Percentiles rank a stretch among this genome's conserved stretches.
Evolutionary conservation across 768 basidiomycete species (phyloP).

Genomic region (Phylloporus sp.): DNA sequence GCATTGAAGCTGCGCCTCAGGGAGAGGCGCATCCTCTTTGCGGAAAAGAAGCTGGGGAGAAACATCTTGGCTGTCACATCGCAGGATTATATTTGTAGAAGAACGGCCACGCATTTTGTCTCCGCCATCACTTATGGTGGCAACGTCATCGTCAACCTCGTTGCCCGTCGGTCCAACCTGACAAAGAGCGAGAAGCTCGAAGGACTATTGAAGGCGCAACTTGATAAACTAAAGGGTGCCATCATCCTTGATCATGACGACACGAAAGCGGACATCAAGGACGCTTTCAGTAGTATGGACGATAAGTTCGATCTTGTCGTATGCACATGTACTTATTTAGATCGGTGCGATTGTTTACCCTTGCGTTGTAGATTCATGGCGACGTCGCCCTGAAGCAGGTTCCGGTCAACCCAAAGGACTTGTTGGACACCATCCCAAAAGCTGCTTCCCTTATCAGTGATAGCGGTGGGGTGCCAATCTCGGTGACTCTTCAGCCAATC

Average conservation of each 20-base stretch:
- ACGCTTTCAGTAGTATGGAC: not conserved
- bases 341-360: no score
- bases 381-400: not conserved
- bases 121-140: not conserved
- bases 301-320: not conserved
- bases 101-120: not conserved
- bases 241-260: not conserved
- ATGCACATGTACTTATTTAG: not conserved
- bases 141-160: not conserved
- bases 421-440: not conserved
- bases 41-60: not conserved
- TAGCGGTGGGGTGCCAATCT: not conserved
- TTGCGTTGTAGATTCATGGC: not conserved
- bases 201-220: not conserved
- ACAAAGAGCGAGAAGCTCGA: not conserved
- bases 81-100: not conserved
- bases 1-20: not conserved
- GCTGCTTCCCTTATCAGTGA: not conserved
- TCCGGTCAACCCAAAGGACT: not conserved
- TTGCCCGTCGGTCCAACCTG: not conserved
- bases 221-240: not conserved
- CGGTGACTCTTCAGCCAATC: not conserved
- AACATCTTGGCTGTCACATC: not conserved
- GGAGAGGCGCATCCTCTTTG: not conserved
- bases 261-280: not conserved